Evolutionary conservation across 208 protist genomes (phyloP).

Genomic region (Tritrichomonas foetus): DNA sequence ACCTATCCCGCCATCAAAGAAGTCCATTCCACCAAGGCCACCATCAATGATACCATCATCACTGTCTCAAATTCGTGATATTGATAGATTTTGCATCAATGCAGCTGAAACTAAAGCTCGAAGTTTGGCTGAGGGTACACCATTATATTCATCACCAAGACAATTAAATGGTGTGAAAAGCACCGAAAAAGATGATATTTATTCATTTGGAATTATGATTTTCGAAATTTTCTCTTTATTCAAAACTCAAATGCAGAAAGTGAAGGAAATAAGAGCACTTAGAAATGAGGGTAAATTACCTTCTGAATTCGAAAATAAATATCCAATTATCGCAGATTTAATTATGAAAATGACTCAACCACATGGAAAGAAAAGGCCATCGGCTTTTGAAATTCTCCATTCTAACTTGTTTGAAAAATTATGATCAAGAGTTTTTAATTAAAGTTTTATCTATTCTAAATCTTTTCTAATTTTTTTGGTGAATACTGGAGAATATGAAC

Average conservation of each 20-base stretch:
- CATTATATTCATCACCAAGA: conserved; percentile 4
- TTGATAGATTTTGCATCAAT: background rate
- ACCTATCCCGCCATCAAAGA: too few relatives aligned
- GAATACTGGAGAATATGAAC: too few relatives aligned
- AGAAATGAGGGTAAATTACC: background rate
- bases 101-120: background rate
- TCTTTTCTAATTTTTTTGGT: too few relatives aligned
- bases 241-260: background rate
- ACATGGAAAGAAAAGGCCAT: too few relatives aligned
- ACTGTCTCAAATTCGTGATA: background rate
- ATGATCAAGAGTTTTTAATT: too few relatives aligned
- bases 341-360: too few relatives aligned
- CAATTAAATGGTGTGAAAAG: background rate
- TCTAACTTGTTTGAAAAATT: too few relatives aligned
- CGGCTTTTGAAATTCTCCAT: too few relatives aligned
- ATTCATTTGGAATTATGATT: background rate
- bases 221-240: background rate
- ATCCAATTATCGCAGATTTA: too few relatives aligned
- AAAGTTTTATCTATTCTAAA: too few relatives aligned
- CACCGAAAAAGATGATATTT: background rate
- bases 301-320: background rate
- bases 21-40: too few relatives aligned
- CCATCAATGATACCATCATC: too few relatives aligned
- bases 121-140: background rate
- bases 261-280: background rate